Base-by-base conservation (phyloP, 208 protist species). In the Acanthamoeba pearcei region DNA sequence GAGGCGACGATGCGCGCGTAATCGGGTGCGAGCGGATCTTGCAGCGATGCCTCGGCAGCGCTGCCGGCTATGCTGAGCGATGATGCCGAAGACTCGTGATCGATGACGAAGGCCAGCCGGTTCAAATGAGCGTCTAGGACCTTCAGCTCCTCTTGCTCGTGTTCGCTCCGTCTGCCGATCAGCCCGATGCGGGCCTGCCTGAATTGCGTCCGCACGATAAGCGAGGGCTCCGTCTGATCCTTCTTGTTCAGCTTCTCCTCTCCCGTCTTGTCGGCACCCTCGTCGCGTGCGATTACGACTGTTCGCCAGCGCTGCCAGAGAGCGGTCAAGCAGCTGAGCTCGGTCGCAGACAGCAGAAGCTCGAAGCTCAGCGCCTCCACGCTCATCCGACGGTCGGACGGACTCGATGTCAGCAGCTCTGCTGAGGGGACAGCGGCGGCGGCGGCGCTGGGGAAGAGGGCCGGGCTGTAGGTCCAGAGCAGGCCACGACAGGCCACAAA, bases 401-500 rank as follows among this genome's bases (percentile, higher is more conserved):
- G 55, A 24, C 15, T 62, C 22, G 55, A 62, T 62, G 55, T 1
- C 55, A 15, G 46, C 46, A 51, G 46, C 46, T 51, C 46, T 13
- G 46, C 46, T 51, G 46, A 51, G 46, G 46, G 10, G 46, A 13
- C 46, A 13, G 13, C 55, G 24, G 55, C 15, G 22, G 55, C 22
- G 5, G 13, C 24, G 19, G 27, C n/a, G 32, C 29, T 76, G 68
- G 68, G 68, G 29, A 22, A 27, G 15, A 76, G 68, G 32, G 68
- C 68, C n/a, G 68, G 68, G 15, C 27, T 76, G 68, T 76, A 76
- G n/a, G 68, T 76, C 68, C 68, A 76, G 29, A 76, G 68, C 68
- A 76, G 32, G 68, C 68, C 68, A 76, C 68, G 68, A 32, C 68
- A 76, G 27, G 68, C 68, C 68, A 76, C 68, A n/a, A 76, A 76